Conservation (phyloP, 2,329 filamentous ascomycete species). For the Beauveria rudraprayagi region DNA sequence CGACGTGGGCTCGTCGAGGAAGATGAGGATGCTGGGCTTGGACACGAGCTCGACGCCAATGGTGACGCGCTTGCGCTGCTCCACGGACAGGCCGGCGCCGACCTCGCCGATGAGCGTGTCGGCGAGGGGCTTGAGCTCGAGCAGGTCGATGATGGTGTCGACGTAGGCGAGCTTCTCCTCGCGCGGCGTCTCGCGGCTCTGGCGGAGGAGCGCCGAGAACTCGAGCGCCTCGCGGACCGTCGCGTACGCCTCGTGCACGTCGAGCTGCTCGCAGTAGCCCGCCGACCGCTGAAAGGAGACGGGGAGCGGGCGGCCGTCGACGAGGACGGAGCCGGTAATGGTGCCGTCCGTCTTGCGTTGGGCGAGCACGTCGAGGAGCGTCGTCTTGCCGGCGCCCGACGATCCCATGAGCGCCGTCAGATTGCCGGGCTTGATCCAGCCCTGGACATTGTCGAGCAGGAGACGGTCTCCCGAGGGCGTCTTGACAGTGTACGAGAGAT, state of each 20-base stretch:
- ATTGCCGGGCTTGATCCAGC: conserved; percentile 76
- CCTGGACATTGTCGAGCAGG: conserved; percentile 71
- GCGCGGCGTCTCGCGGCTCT: conserved; percentile 54
- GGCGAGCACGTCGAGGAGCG: conserved; percentile 73
- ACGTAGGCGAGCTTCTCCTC: conserved; percentile 70
- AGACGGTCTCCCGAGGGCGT: conserved; percentile 53
- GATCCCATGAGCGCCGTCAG: conserved; percentile 75
- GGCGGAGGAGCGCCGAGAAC: conserved; percentile 67
- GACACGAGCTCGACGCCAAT: conserved; percentile 55
- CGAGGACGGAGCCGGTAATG: conserved; percentile 65
- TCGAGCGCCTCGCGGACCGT: conserved; percentile 70
- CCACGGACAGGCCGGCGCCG: conserved; percentile 46
- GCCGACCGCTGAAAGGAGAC: conserved; percentile 71
- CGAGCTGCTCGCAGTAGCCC: conserved; percentile 74
- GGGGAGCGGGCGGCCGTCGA: conserved; percentile 64
- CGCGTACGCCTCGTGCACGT: conserved; percentile 64
- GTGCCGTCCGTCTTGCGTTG: conserved; percentile 72
- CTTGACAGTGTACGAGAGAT: conserved; percentile 62
- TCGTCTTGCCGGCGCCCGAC: conserved; percentile 79
- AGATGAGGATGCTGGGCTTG: conserved; percentile 51
- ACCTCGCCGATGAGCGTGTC: conserved; percentile 39
- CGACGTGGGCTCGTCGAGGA: conserved; percentile 56
- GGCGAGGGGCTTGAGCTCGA: conserved; percentile 40
- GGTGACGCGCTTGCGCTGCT: conserved; percentile 47
- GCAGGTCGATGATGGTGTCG: conserved; percentile 63